A percentile compares a stretch with the other conserved stretches of the same genome.
These are phyloP conservation scores for Pecoramyces ruminantium DNA, from an alignment of 192 early-diverging fungal species.

Conservation along the genomic window DNA sequence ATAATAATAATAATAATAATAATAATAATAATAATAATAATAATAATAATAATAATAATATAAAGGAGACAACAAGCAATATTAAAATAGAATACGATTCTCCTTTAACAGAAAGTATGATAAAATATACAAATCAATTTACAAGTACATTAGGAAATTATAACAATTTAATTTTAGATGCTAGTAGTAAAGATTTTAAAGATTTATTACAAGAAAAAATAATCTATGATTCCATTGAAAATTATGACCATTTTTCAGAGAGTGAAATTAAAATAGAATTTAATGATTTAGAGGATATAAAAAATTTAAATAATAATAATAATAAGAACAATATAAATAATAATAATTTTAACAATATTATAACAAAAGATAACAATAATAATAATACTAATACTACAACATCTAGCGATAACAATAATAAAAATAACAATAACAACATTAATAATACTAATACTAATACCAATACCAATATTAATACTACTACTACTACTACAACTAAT, in stretches of 20 bases:
- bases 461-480: too few relatives aligned
- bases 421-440: not conserved
- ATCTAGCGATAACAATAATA: too few relatives aligned
- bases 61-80: not conserved
- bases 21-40: too few relatives aligned
- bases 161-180: not conserved
- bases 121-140: not conserved
- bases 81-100: not conserved
- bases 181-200: not conserved
- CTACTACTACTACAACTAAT: too few relatives aligned
- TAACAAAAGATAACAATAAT: too few relatives aligned
- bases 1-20: too few relatives aligned
- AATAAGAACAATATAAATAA: too few relatives aligned
- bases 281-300: not conserved
- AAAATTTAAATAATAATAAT: too few relatives aligned
- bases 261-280: not conserved
- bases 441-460: not conserved
- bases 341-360: too few relatives aligned
- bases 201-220: too few relatives aligned
- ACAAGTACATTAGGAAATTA: not conserved
- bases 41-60: too few relatives aligned
- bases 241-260: not conserved
- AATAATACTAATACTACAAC: not conserved
- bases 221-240: not conserved
- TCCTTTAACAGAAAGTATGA: not conserved